Base-by-base conservation (phyloP, 2,329 filamentous ascomycete species). In the Aspergillus calidoustus region DNA sequence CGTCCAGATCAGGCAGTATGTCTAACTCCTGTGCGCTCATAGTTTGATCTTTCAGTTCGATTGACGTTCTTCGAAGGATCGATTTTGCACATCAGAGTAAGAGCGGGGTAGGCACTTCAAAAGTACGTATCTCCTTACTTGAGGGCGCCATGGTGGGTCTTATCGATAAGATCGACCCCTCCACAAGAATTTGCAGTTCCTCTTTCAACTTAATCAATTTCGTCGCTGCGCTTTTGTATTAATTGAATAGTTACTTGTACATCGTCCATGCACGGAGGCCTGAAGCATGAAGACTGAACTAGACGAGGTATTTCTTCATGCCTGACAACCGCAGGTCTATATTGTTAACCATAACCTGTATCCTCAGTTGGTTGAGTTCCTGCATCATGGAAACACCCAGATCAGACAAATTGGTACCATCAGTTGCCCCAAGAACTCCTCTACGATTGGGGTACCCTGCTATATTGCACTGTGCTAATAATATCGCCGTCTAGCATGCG, bases 371-470 rank as follows among this genome's bases (percentile, higher is more conserved):
- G 92, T 97, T 64, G 92, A 93, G 76, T 97, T 98, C 79, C 91
- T 98, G 62, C 90, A 91, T 77, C 90, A 96, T 80, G 91, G 91
- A 63, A 97, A 96, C 75, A 92, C 92, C 47, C 91, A 97, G 75
- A 92, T 98, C 66, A 88, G 95, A 69, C 88, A 92, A 75, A 85
- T 94, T 68, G 89, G 89, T 91, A 80, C 41, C 34, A 54, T 17
- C 9, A 46, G 11, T 41, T 17, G 11, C 7, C 17, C 11, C n/a
- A 7, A 28, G 25, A 3, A 4, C 31, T 44, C 19, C 34, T 13
- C n/a, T 19, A 31, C 28, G 22, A 25, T 11, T 11, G 4, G 3
- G 8, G 19, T n/a, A 19, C 61, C 66, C 62, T 69, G 7, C 23
- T 17, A 49, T 8, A 7, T 34, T 19, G 8, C 13, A 13, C 22